Evolutionary conservation across 2,329 filamentous ascomycete genomes (phyloP).

Genomic region (Colletotrichum sp.): DNA sequence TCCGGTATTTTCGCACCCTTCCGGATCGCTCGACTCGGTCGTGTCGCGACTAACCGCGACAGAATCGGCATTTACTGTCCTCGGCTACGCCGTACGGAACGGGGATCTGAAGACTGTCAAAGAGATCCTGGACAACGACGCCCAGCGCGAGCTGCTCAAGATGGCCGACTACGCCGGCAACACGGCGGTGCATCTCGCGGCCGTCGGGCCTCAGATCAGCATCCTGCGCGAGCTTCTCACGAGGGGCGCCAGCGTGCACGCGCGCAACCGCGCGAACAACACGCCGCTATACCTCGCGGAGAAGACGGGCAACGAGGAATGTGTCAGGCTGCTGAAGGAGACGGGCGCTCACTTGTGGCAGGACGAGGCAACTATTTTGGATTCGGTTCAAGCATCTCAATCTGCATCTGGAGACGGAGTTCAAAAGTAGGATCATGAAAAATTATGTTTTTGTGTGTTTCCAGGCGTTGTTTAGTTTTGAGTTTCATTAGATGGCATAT

Average conservation of each 20-base stretch:
- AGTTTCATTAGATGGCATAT: neutral
- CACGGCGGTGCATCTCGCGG: constrained; percentile 66
- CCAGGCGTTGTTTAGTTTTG: neutral
- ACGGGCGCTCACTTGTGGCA: constrained; percentile 66
- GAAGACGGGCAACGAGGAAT: constrained; percentile 58
- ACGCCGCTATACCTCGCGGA: constrained; percentile 69
- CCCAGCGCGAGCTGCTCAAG: constrained; percentile 66
- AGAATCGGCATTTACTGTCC: constrained; percentile 72
- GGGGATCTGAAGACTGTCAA: constrained; percentile 69
- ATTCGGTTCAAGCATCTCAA: constrained; percentile 11
- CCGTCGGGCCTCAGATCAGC: constrained; percentile 56
- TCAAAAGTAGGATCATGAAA: constrained; percentile 2
- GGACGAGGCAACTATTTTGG: constrained; percentile 30
- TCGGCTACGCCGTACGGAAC: constrained; percentile 80
- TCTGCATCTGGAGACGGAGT: constrained; percentile 13
- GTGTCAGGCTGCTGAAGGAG: constrained; percentile 57
- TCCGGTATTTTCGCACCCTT: constrained; percentile 78
- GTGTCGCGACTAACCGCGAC: constrained; percentile 46
- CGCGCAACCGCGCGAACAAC: constrained; percentile 67
- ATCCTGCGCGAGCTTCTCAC: constrained; percentile 64
- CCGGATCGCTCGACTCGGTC: constrained; percentile 51
- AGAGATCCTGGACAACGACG: constrained; percentile 70
- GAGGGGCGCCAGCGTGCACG: constrained; percentile 69
- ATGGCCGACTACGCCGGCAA: constrained; percentile 83
- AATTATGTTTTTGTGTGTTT: neutral